A percentile compares a stretch with the other conserved stretches of the same genome.
These are phyloP conservation scores for Nannochloris sp. DNA, from an alignment of 139 green algal genomes.

Conservation along the genomic window DNA sequence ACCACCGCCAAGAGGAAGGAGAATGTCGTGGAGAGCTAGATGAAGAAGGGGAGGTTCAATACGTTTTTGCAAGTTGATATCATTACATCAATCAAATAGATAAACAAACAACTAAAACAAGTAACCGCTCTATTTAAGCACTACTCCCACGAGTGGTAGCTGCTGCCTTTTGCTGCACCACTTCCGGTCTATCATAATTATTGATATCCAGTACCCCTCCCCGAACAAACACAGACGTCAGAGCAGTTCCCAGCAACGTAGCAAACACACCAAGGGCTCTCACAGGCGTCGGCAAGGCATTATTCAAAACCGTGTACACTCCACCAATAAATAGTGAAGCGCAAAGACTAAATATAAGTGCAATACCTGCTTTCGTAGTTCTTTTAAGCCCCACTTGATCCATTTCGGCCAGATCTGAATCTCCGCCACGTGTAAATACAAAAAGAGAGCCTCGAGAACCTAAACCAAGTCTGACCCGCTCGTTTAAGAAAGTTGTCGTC, in stretches of 20 bases:
- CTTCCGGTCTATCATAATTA: background rate
- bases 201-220: background rate
- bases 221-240: background rate
- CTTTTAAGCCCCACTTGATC: conserved; percentile 39
- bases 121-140: too few relatives aligned
- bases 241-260: background rate
- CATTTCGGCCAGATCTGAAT: conserved; percentile 47
- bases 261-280: background rate
- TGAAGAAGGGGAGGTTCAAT: too few relatives aligned
- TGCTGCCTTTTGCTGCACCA: too few relatives aligned
- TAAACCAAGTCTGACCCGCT: conserved; percentile 60
- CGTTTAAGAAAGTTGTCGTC: conserved; percentile 73
- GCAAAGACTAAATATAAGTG: conserved; percentile 14
- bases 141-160: too few relatives aligned
- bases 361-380: conserved; percentile 19
- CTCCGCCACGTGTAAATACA: conserved; percentile 61
- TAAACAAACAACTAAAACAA: too few relatives aligned
- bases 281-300: background rate
- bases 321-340: conserved; percentile 24
- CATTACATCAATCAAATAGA: too few relatives aligned
- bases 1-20: too few relatives aligned
- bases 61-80: too few relatives aligned
- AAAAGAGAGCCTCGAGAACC: conserved; percentile 63
- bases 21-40: too few relatives aligned
- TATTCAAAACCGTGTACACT: background rate